Base-by-base conservation (phyloP, 495 filamentous ascomycete species). In the Hypoxylon intermedium region DNA sequence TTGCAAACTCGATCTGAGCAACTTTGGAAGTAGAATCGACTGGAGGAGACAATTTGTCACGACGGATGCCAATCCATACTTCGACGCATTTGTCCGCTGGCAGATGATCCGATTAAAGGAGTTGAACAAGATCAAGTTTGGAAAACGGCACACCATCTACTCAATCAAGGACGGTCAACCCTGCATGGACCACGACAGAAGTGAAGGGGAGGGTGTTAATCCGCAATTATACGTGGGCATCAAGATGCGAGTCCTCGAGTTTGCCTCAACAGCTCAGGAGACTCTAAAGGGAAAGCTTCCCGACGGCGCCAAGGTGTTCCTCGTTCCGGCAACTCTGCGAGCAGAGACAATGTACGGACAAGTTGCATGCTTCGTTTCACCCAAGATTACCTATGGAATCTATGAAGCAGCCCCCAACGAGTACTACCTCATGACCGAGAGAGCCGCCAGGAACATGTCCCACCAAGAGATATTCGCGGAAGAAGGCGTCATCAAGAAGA, bases 301-400 rank as follows among this genome's bases (percentile, higher is more conserved):
- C 26, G 83, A 87, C 5, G 85, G 81, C 59, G 89, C 90, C 19
- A 89, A 90, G 52, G 89, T 97, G 20, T 96, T 87, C 74, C 89
- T 98, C 61, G 85, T 96, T 33, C 89, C 94, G 2, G 94, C 94
- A 18, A 97, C 94, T 54, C 82, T 98, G 54, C 84, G 94, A 63
- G 90, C 94, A 15, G 94, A 98, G 79, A 98, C 94, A 13, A 97
- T 98, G 93, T 97, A 97, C 67, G 94, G 94, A 20, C 94, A 98
- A 74, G 93, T 86, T 1, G 94, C 91, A 77, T 96, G 92, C 74
- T 98, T 98, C 67, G 91, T 98, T 44, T 90, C 92, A 21, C 93
- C 94, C 1, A 90, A 88, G 72, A 87, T 96, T 65, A 85, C 77
- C n/a, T 98, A 98, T 67, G 91, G 92, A 47, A 75, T 98, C 59